Evolutionary conservation across 140 eudicot species (phyloP).

Genomic region (Erigeron philadelphicus): DNA sequence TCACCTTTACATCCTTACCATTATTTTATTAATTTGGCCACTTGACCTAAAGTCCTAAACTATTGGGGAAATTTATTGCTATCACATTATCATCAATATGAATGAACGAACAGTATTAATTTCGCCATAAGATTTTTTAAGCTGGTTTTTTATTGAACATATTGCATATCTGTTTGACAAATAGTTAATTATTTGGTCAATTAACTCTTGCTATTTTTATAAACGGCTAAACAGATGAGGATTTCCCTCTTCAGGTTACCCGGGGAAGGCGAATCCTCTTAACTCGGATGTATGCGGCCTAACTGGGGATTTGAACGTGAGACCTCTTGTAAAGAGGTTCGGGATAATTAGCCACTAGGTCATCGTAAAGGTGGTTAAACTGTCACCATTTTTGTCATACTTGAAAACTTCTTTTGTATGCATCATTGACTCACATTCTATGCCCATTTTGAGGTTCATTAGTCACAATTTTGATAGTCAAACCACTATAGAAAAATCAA

Average conservation of each 20-base stretch:
- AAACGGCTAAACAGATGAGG: not conserved
- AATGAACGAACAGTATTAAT: not conserved
- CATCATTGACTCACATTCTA: not conserved
- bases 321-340: no score
- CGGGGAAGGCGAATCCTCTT: no score
- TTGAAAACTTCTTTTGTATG: not conserved
- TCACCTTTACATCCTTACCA: not conserved
- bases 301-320: no score
- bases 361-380: no score
- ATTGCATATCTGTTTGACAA: not conserved
- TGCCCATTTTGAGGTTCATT: not conserved
- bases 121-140: not conserved
- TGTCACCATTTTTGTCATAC: not conserved
- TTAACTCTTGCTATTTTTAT: not conserved
- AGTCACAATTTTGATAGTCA: not conserved
- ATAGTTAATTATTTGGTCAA: not conserved
- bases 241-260: no score
- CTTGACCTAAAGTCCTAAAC: no score
- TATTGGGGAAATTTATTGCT: no score
- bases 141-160: not conserved
- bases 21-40: not conserved
- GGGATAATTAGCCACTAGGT: no score
- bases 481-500: not conserved
- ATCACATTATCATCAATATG: not conserved
- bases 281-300: no score